Evolutionary conservation across 176 grass and related monocot genomes (phyloP).

Genomic region (Oryza meyeriana): DNA sequence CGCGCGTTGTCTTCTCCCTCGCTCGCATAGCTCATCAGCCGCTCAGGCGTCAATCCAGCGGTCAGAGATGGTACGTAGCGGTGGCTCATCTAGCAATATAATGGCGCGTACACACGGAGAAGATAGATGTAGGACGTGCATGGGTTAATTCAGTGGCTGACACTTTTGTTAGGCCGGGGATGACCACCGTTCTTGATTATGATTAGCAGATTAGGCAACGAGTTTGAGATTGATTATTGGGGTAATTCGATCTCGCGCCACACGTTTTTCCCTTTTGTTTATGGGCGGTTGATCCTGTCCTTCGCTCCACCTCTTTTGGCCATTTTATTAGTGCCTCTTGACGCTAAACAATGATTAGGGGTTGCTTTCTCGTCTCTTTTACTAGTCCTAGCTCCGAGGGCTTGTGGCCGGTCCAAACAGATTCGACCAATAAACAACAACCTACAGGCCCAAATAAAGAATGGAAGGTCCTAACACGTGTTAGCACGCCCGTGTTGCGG

Average conservation of each 20-base stretch:
- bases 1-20: not conserved
- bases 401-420: slow-evolving; percentile 15
- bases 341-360: not conserved
- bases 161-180: not conserved
- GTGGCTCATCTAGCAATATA: not conserved
- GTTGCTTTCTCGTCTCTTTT: slow-evolving; percentile 27
- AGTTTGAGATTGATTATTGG: not conserved
- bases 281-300: not conserved
- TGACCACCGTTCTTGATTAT: not conserved
- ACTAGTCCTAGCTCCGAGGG: not conserved
- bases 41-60: not conserved
- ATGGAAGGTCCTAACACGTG: slow-evolving; percentile 26
- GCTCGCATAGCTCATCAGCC: not conserved
- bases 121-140: not conserved
- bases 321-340: slow-evolving; percentile 10
- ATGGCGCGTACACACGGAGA: not conserved
- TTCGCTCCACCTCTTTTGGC: not conserved
- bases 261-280: slow-evolving; percentile 20
- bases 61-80: too few species aligned
- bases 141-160: not conserved
- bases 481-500: not conserved
- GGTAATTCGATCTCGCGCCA: not conserved
- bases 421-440: not conserved
- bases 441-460: not conserved
- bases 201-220: not conserved